Evolutionary conservation across 2,329 filamentous ascomycete species (phyloP).

Genomic region (Fusarium austroafricanum): DNA sequence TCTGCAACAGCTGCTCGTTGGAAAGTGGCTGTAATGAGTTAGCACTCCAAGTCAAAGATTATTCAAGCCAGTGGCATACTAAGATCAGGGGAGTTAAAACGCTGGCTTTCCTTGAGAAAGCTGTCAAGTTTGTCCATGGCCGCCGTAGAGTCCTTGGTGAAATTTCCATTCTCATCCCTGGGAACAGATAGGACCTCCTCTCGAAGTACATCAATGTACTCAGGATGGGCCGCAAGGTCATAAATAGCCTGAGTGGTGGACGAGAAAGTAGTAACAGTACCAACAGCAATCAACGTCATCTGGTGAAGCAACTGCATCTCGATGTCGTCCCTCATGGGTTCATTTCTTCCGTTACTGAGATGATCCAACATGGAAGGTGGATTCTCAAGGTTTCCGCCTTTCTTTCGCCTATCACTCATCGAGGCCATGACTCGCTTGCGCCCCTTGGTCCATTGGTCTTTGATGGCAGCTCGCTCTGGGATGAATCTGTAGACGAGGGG

Average conservation of each 20-base stretch:
- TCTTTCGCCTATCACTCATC: not conserved
- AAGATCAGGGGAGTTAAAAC: conserved; percentile 35
- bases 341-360: conserved; percentile 11
- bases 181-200: conserved; percentile 17
- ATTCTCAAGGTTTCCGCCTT: not conserved
- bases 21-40: not conserved
- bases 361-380: conserved; percentile 11
- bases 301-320: conserved; percentile 19
- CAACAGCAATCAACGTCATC: conserved; percentile 26
- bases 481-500: conserved; percentile 19
- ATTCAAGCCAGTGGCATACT: too few relatives aligned
- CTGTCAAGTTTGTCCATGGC: conserved; percentile 38
- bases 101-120: conserved; percentile 41
- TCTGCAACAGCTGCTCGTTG: conserved; percentile 7
- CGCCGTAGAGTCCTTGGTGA: not conserved
- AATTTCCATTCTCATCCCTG: not conserved
- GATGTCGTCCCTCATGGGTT: not conserved
- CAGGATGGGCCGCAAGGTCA: conserved; percentile 32
- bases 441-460: conserved; percentile 16
- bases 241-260: conserved; percentile 36
- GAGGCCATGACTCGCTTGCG: conserved; percentile 11
- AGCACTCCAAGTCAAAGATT: too few relatives aligned
- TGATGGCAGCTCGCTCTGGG: conserved; percentile 13
- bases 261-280: conserved; percentile 33
- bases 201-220: conserved; percentile 22